A percentile compares a stretch with the other conserved stretches of the same genome.
Conservation (phyloP, 805 yeast species). For the Wickerhamiella alocasiicola region DNA sequence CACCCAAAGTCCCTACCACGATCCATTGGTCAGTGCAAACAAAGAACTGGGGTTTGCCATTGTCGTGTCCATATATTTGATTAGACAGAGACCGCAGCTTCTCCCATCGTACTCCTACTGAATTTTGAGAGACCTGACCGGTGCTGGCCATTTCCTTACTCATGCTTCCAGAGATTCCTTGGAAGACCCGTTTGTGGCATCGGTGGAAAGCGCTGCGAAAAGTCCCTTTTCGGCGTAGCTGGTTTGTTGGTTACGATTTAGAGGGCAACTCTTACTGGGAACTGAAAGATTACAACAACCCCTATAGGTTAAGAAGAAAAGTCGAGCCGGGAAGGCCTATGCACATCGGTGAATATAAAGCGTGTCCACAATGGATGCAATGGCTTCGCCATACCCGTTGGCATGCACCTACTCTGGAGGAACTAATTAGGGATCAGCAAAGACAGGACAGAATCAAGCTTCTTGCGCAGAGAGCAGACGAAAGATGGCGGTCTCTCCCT, state of each 20-base stretch:
- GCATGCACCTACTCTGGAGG: slow-evolving; percentile 49
- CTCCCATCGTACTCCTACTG: neutral
- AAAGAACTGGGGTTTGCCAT: neutral
- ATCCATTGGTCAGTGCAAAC: slow-evolving; percentile 2
- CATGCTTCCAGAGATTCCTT: slow-evolving; percentile 9
- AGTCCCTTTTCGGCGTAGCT: slow-evolving; percentile 57
- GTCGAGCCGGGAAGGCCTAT: slow-evolving; percentile 32
- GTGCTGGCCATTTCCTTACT: neutral
- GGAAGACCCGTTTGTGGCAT: slow-evolving; percentile 24
- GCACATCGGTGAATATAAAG: slow-evolving; percentile 26
- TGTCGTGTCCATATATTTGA: neutral
- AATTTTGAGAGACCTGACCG: neutral
- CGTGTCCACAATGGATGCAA: slow-evolving; percentile 51
- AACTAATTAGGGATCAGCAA: slow-evolving; percentile 43
- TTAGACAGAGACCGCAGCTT: neutral
- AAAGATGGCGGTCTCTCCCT: slow-evolving; percentile 28
- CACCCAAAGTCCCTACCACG: slow-evolving; percentile 60
- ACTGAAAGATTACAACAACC: slow-evolving; percentile 40
- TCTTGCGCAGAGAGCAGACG: slow-evolving; percentile 35
- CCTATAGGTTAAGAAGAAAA: slow-evolving; percentile 39
- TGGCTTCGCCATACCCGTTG: slow-evolving; percentile 62
- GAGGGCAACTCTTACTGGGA: slow-evolving; percentile 84
- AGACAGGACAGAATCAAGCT: slow-evolving; percentile 43
- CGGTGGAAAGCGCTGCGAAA: slow-evolving; percentile 48
- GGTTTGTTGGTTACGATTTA: slow-evolving; percentile 63